A percentile compares a stretch with the other conserved stretches of the same genome.
These are phyloP conservation scores for Nicotiana paniculata DNA, from an alignment of 257 asterid species.

Conservation along the genomic window DNA sequence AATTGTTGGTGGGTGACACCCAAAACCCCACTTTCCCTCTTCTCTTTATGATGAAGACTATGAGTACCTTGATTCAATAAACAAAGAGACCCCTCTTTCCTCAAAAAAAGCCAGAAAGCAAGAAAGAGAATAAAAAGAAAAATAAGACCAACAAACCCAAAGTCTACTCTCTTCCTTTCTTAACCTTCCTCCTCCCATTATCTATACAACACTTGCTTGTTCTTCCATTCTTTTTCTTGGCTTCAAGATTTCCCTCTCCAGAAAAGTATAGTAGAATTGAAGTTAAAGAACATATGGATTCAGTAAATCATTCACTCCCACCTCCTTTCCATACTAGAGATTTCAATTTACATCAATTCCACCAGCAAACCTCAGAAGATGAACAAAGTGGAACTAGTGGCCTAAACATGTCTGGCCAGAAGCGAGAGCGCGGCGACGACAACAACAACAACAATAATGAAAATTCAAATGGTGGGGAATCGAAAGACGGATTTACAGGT, in stretches of 20 bases:
- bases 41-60: constrained; percentile 17
- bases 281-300: constrained; percentile 16
- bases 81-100: constrained; percentile 11
- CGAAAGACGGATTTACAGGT: constrained; percentile 11
- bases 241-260: constrained; percentile 2
- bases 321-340: constrained; percentile 84
- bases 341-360: constrained; percentile 49
- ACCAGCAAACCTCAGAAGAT: constrained; percentile 41
- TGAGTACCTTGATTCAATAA: constrained; percentile 28
- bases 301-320: constrained; percentile 36
- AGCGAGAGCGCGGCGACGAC: constrained; percentile 45
- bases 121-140: constrained; percentile 15
- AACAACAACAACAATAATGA: constrained; percentile 19
- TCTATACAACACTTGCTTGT: constrained; percentile 21
- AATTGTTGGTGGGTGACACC: constrained; percentile 41
- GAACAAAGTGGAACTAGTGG: constrained; percentile 66
- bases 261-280: not conserved
- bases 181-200: constrained; percentile 12
- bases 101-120: constrained; percentile 18
- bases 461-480: constrained; percentile 1
- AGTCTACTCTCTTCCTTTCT: constrained; percentile 17
- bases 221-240: constrained; percentile 10
- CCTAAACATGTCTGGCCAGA: constrained; percentile 36
- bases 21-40: constrained; percentile 20
- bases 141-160: constrained; percentile 13